phyloP scores from a whole-genome alignment of 352 stramenopile species.

The Pythium aphanidermatum region DNA sequence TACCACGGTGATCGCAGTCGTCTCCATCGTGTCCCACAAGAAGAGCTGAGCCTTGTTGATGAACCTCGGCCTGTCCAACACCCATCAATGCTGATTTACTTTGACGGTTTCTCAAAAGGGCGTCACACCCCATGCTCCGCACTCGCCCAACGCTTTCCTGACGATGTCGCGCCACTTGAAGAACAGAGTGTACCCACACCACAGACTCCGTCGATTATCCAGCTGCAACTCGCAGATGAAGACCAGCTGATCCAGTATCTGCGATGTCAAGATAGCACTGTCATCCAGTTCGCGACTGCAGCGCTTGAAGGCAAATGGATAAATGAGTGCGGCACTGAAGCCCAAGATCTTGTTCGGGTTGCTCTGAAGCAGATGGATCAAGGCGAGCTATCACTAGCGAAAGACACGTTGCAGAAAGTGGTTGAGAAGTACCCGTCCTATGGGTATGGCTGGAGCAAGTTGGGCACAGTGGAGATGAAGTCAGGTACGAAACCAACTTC shows the following conservation, averaged over 20 bases:
- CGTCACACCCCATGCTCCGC: constrained; percentile 55
- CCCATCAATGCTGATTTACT: constrained; percentile 63
- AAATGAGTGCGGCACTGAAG: constrained; percentile 38
- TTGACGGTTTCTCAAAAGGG: constrained; percentile 61
- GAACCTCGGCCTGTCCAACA: constrained; percentile 50
- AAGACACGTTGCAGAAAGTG: constrained; percentile 38
- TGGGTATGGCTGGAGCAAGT: constrained; percentile 71
- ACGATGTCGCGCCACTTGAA: constrained; percentile 27
- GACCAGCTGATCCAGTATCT: constrained; percentile 57
- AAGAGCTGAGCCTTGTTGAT: constrained; percentile 34
- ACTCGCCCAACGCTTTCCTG: constrained; percentile 54
- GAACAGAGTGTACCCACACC: background rate
- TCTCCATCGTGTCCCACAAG: constrained; percentile 52
- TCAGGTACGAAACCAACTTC: too few relatives aligned
- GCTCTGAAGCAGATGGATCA: constrained; percentile 38
- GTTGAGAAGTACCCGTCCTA: constrained; percentile 45
- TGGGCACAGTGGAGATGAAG: constrained; percentile 59
- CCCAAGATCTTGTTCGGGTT: constrained; percentile 30
- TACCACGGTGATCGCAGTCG: constrained; percentile 44
- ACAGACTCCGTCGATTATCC: constrained; percentile 53
- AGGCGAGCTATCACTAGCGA: constrained; percentile 33
- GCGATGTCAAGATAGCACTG: constrained; percentile 53
- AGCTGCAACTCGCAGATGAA: constrained; percentile 67
- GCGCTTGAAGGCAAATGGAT: constrained; percentile 73
- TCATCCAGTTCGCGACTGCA: constrained; percentile 66